These are phyloP conservation scores for Euphorbia schlechtendalii DNA, from an alignment of 441 rosid species.

Conservation along the genomic window DNA sequence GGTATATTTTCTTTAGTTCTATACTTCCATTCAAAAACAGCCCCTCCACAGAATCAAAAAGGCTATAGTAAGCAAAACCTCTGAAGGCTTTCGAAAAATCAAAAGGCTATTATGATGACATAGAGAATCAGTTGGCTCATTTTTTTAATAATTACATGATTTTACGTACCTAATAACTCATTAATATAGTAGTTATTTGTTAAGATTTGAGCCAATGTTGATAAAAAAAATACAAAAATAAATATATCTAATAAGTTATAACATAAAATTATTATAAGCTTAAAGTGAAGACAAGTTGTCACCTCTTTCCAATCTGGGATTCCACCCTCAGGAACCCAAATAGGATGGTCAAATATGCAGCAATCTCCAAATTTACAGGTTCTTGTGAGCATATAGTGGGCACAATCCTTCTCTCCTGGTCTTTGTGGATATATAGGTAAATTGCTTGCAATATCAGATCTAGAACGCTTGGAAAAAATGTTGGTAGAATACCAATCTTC, in stretches of 20 bases:
- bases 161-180: conserved; percentile 6
- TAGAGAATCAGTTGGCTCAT: not conserved
- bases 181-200: not conserved
- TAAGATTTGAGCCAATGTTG: conserved; percentile 10
- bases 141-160: conserved; percentile 4
- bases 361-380: conserved; percentile 94
- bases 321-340: conserved; percentile 99
- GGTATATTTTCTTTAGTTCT: not conserved
- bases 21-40: not conserved
- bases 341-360: conserved; percentile 99
- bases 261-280: conserved; percentile 30
- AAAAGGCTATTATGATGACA: not conserved
- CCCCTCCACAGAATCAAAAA: not conserved
- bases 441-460: conserved; percentile 74
- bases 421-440: conserved; percentile 86
- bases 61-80: too few species aligned
- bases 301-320: conserved; percentile 99
- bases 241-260: conserved; percentile 11
- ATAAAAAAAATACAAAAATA: conserved; percentile 10
- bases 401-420: conserved; percentile 97
- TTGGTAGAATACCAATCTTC: conserved; percentile 89
- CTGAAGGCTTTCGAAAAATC: not conserved
- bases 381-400: conserved; percentile 98
- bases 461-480: conserved; percentile 82
- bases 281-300: conserved; percentile 57